A percentile compares a stretch with the other conserved stretches of the same genome.
These are phyloP conservation scores for Capsicum chinense DNA, from an alignment of 257 asterid genomes.

Conservation along the genomic window DNA sequence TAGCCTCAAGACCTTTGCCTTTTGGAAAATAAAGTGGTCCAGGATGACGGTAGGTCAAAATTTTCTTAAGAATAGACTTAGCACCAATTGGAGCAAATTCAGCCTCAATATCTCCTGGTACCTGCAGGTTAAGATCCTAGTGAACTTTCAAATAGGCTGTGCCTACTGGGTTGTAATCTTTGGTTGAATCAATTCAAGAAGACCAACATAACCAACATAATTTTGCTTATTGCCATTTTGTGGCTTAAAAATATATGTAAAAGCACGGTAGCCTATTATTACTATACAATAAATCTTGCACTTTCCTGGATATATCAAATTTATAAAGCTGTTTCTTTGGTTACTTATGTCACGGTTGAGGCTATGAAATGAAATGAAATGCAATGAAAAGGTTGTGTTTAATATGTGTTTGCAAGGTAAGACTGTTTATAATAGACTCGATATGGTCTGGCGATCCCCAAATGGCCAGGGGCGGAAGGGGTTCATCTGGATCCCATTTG, in stretches of 20 bases:
- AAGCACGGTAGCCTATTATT: background rate
- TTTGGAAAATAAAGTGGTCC: constrained; percentile 20
- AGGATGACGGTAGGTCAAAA: background rate
- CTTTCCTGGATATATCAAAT: background rate
- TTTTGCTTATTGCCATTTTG: background rate
- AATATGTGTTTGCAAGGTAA: no score
- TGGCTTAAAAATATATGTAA: background rate
- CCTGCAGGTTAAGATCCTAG: background rate
- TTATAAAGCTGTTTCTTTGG: background rate
- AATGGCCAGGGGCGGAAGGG: no score
- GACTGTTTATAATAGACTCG: no score
- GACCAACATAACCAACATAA: background rate
- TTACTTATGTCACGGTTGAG: background rate
- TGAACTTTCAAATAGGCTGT: background rate
- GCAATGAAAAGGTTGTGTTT: background rate
- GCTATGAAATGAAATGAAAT: background rate
- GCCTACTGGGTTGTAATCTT: no score
- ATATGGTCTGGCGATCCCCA: no score
- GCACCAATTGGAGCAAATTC: constrained; percentile 14
- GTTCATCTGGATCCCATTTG: no score
- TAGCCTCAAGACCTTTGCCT: constrained; percentile 6
- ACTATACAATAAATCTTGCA: no score
- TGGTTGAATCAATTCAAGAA: no score
- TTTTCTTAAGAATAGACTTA: background rate
- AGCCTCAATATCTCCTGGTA: constrained; percentile 26